These are phyloP conservation scores for Naegleria gruberi DNA, from an alignment of 208 protist species.

Conservation along the genomic window DNA sequence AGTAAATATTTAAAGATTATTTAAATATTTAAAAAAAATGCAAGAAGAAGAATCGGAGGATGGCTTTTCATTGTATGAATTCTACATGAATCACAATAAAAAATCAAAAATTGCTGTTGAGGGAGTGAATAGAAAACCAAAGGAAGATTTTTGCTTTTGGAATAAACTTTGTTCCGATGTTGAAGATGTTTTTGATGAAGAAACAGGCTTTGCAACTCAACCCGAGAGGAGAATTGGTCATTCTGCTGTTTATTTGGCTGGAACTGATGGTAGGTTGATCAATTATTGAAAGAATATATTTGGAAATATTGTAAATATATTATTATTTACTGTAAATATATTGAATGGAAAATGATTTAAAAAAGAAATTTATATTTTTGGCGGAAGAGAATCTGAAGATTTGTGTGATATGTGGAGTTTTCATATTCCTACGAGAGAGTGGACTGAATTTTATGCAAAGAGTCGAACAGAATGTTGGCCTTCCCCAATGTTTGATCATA, in stretches of 20 bases:
- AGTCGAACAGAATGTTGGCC: neutral
- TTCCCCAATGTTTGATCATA: neutral
- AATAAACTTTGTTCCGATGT: neutral
- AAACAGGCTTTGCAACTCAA: neutral
- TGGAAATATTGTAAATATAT: too few species aligned
- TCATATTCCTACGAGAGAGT: neutral
- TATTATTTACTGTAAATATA: too few species aligned
- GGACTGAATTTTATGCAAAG: neutral
- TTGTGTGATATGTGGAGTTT: neutral
- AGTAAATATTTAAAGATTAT: too few species aligned
- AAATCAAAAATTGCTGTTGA: neutral
- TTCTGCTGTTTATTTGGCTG: neutral
- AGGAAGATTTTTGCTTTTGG: neutral
- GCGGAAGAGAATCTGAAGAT: neutral
- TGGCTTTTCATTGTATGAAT: neutral
- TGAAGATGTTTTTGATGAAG: neutral
- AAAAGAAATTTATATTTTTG: neutral
- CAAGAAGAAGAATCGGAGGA: neutral
- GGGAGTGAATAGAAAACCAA: too few species aligned
- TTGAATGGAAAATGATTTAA: neutral
- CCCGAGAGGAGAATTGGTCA: neutral
- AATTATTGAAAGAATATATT: too few species aligned
- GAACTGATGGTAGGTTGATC: neutral
- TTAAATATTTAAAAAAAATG: too few species aligned
- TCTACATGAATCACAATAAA: neutral